Evolutionary conservation across 495 filamentous ascomycete genomes (phyloP).

Genomic region (Aspergillus sclerotioniger): DNA sequence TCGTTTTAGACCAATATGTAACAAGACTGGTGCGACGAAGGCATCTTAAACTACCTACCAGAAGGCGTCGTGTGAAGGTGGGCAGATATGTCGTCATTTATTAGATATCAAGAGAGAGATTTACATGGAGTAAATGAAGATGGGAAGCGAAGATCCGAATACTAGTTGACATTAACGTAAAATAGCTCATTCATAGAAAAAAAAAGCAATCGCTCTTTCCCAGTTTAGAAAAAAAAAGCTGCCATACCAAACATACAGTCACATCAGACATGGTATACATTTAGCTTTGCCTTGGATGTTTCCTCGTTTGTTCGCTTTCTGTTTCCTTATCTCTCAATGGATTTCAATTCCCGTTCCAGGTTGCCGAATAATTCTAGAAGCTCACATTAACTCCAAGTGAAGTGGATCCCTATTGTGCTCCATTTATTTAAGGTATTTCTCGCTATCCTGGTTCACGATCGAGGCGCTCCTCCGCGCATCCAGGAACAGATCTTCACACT

Average conservation of each 20-base stretch:
- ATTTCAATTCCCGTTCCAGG: neutral
- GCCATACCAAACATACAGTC: constrained; percentile 5
- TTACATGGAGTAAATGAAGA: neutral
- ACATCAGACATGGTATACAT: constrained; percentile 29
- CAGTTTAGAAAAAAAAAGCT: constrained; percentile 13
- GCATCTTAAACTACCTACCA: neutral
- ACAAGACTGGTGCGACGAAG: neutral
- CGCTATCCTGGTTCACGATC: constrained; percentile 63
- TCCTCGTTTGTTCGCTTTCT: constrained; percentile 8
- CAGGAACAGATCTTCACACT: constrained; percentile 86
- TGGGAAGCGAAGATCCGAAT: neutral
- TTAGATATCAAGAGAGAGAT: neutral
- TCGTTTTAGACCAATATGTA: constrained; percentile 1
- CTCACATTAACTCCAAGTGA: neutral
- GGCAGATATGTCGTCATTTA: neutral
- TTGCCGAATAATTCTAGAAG: neutral
- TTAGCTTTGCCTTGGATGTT: constrained; percentile 1
- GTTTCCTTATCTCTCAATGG: neutral
- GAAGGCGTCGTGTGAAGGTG: no score
- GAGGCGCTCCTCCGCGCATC: constrained; percentile 81
- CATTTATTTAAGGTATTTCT: constrained; percentile 51
- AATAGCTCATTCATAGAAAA: constrained; percentile 9
- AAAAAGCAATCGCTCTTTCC: constrained; percentile 12
- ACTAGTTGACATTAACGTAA: constrained; percentile 25
- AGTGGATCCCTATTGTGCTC: constrained; percentile 28